Evolutionary conservation across 2,329 filamentous ascomycete genomes (phyloP), one percentile per base, ranked within the genome.

Genomic region (Corinectria fuckeliana): DNA sequence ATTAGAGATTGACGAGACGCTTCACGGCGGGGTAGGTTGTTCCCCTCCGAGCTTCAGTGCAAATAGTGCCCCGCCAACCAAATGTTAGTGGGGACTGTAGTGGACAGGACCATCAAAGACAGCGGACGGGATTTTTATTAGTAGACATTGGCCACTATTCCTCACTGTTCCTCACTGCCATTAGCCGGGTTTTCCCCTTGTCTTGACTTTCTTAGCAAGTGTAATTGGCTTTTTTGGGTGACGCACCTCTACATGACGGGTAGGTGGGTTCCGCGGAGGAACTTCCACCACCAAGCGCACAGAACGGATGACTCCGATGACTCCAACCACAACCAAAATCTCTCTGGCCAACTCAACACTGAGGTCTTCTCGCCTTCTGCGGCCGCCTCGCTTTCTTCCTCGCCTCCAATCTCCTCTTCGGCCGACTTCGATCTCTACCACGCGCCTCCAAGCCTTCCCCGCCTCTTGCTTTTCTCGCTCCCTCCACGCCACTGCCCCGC

Each of bases 261-360:
- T 44, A 54, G 63, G 67, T 68, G 63, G 61, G 63, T 63, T 67
- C 55, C 56, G 34, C 62, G 39, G 50, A 64, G 61, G 60, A 49
- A 60, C 52, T 68, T 60, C 50, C 62, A 63, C 57, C 57, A 63
- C 56, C 56, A 63, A 63, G 50, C 50, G 26, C 42, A 49, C 61
- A 50, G 61, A 54, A 66, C 61, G 64, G 45, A 71, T 71, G 69
- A 71, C 63, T 61, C 56, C 60, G 45, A 71, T 71, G 69, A 71
- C 65, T 61, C 56, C 60, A 64, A 65, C 61, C 47, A 58, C 60
- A 58, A 61, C 65, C 62, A 71, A 69, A 65, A 58, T 69, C 39
- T 51, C 58, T 56, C 61, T 61, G 66, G 66, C 60, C 58, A 63
- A 60, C 45, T 58, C 58, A 56, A 54, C 56, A 39, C 58, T 62